phyloP scores from a whole-genome alignment of 345 rosid species.

The Kandelia obovata region DNA sequence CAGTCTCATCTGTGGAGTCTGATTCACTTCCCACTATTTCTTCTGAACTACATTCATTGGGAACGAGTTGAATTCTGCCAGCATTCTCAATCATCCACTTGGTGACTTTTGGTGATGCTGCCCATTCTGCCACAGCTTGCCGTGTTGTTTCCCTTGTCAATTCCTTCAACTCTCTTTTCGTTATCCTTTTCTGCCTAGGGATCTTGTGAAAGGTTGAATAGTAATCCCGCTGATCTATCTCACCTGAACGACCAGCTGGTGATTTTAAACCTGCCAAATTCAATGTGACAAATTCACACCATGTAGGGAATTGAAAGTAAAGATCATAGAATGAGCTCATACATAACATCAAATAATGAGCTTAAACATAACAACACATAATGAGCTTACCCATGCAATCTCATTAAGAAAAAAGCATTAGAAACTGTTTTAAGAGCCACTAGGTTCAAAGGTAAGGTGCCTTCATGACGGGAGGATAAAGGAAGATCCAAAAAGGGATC shows the following conservation, averaged over 20 bases:
- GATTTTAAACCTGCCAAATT: constrained; percentile 35
- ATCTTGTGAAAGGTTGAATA: constrained; percentile 73
- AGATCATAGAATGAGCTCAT: not conserved
- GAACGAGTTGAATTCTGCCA: constrained; percentile 57
- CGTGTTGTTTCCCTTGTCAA: constrained; percentile 53
- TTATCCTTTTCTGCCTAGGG: constrained; percentile 46
- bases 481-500: too few relatives aligned
- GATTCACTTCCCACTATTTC: constrained; percentile 56
- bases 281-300: not conserved
- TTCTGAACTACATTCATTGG: constrained; percentile 44
- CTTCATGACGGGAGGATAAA: too few relatives aligned
- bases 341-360: not conserved
- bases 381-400: too few relatives aligned
- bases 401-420: too few relatives aligned
- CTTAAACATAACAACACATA: too few relatives aligned
- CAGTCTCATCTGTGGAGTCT: constrained; percentile 50
- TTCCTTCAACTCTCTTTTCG: constrained; percentile 74
- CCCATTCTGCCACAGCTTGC: constrained; percentile 26
- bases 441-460: too few relatives aligned
- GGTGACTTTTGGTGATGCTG: constrained; percentile 68
- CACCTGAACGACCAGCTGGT: constrained; percentile 19
- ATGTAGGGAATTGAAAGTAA: not conserved
- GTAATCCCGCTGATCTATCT: constrained; percentile 32
- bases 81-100: constrained; percentile 74
- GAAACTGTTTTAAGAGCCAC: too few relatives aligned